phyloP scores from a whole-genome alignment of 306 rosid species.

The Cucurbita maxima region DNA sequence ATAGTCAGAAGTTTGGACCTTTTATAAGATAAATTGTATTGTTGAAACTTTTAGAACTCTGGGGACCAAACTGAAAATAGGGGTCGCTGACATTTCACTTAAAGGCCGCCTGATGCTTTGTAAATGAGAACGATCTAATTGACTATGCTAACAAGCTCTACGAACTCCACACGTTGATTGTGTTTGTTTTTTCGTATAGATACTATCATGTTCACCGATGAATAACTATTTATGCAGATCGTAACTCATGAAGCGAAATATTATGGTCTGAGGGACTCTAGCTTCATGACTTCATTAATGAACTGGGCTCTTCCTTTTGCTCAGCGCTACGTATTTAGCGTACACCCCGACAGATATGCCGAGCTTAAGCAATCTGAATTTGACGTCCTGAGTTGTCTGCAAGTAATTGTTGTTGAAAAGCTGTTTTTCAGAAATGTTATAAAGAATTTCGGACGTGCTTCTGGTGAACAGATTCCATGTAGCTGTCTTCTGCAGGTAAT shows the following conservation, averaged over 20 bases:
- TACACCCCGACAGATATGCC: constrained; percentile 39
- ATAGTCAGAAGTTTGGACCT: neutral
- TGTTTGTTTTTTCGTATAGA: neutral
- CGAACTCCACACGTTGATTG: neutral
- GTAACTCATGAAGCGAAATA: constrained; percentile 73
- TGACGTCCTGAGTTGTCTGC: constrained; percentile 27
- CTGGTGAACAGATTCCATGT: constrained; percentile 43
- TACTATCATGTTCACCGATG: neutral
- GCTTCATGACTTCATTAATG: constrained; percentile 43
- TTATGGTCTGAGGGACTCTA: constrained; percentile 39
- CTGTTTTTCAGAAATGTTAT: constrained; percentile 61
- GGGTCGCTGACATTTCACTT: neutral
- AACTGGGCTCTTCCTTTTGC: constrained; percentile 82
- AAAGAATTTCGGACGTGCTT: constrained; percentile 32
- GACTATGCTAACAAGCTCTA: neutral
- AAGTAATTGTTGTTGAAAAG: constrained; percentile 65
- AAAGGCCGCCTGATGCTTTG: neutral
- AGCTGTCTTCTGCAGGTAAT: constrained; percentile 68
- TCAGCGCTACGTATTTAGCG: constrained; percentile 60
- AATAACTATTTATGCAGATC: constrained; percentile 40
- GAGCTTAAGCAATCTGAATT: constrained; percentile 62
- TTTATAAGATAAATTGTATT: neutral
- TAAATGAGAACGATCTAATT: neutral
- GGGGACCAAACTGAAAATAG: neutral
- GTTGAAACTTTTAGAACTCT: neutral